phyloP scores from a whole-genome alignment of 192 early-diverging fungal species.

The Martensiomyces pterosporus region DNA sequence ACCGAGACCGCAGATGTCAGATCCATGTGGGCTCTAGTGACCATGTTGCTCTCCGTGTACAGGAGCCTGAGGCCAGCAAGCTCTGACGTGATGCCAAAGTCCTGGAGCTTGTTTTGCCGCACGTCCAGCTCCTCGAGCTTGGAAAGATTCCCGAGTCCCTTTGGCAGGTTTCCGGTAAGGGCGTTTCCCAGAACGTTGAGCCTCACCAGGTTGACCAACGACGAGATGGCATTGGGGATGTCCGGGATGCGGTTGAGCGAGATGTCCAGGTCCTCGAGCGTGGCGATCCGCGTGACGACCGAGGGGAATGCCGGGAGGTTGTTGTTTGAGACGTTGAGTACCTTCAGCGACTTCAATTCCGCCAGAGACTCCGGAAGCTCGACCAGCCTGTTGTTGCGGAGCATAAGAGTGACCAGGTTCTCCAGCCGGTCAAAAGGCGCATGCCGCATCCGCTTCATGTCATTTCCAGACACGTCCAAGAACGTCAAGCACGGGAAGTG shows the following conservation, averaged over 20 bases:
- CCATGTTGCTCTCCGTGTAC: constrained; percentile 69
- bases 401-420: constrained; percentile 58
- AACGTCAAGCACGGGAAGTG: constrained; percentile 61
- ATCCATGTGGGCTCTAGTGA: constrained; percentile 59
- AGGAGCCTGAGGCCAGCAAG: constrained; percentile 59
- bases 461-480: constrained; percentile 76
- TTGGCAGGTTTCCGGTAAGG: constrained; percentile 66
- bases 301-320: constrained; percentile 64
- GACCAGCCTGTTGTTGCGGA: constrained; percentile 72
- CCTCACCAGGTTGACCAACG: constrained; percentile 54
- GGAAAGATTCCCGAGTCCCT: constrained; percentile 53
- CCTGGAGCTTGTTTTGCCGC: constrained; percentile 74
- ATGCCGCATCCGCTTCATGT: constrained; percentile 60
- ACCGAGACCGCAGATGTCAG: constrained; percentile 55
- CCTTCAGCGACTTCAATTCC: constrained; percentile 55
- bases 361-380: constrained; percentile 63
- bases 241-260: constrained; percentile 77
- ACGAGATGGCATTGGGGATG: constrained; percentile 69
- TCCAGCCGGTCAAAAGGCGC: constrained; percentile 60
- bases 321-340: constrained; percentile 79
- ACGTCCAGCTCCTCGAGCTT: constrained; percentile 73
- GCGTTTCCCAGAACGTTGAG: constrained; percentile 75
- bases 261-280: constrained; percentile 69
- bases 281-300: constrained; percentile 57
- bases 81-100: constrained; percentile 55